Base-by-base conservation (phyloP, 1,284 basidiomycete genomes). In the Rhodotorula mucilaginosa region DNA sequence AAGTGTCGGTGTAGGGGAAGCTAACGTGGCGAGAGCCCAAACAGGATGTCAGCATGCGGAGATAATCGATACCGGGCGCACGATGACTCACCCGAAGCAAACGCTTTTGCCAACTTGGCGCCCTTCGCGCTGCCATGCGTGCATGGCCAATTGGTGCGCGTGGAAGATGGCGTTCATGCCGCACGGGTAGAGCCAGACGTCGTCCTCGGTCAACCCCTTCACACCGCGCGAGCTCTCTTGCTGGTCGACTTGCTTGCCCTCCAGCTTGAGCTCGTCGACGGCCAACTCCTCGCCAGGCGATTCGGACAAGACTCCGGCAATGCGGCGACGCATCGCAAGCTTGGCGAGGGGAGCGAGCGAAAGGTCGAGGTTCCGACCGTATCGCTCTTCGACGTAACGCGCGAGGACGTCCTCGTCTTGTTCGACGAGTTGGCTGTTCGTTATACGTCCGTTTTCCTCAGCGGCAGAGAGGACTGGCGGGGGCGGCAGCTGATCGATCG, bases 1-100 rank as follows among this genome's bases (percentile, higher is more conserved):
- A 86, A n/a, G 96, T 98, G 81, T 99, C 97, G 15, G 89, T 93
- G 81, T 98, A 99, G 0, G 95, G 91, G 82, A 99, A 99, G 26
- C 95, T 96, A 79, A 62, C 75, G 16, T 48, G 56, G 7, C 61
- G 76, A 78, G 5, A 7, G 10, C 29, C 26, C 6, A 10, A 26
- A 46, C 7, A 63, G 34, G 4, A n/a, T 10, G 21, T 59, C 34
- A 57, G 39, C 23, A 10, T 13, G 52, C 15, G 10, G 44, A 21
- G n/a, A 6, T 4, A 3, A 52, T n/a, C 19, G 51, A 12, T 15
- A 15, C n/a, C 19, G 21, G 21, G 31, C 31, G 10, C 13, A 12
- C 13, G 21, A 39, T 12, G 4, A 81, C 88, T 74, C 79, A 93
- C 92, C 93, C 94, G 77, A 96, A 97, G 79, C 92, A 95, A 51